Conservation (phyloP, 176 grass and related monocot genomes). For the Poa pratensis region DNA sequence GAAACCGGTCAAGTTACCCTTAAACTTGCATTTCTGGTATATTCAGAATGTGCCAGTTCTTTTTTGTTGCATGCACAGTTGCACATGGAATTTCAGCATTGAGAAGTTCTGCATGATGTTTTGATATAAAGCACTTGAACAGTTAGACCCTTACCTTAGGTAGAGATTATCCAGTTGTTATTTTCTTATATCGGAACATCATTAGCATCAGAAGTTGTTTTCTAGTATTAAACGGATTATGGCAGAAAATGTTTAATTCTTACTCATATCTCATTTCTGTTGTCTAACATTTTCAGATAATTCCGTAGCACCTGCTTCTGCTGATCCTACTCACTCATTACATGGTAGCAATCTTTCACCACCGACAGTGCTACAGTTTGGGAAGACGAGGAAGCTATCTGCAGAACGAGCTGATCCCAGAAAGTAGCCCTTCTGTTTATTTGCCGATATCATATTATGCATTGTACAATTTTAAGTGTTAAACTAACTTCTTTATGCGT, state of each 20-base stretch:
- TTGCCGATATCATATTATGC: constrained; percentile 20
- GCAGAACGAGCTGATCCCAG: constrained; percentile 78
- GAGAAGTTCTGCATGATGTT: neutral
- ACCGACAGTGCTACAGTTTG: constrained; percentile 82
- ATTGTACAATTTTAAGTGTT: constrained; percentile 14
- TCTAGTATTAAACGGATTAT: neutral
- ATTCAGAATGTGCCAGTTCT: neutral
- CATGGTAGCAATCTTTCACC: constrained; percentile 66
- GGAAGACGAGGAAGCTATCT: constrained; percentile 89
- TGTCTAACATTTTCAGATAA: constrained; percentile 39
- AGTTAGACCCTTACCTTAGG: neutral
- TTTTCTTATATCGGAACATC: neutral
- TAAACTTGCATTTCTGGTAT: neutral
- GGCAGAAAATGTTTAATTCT: constrained; percentile 5
- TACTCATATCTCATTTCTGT: constrained; percentile 11
- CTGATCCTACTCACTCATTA: constrained; percentile 63
- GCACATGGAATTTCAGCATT: neutral
- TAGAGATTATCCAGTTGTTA: neutral
- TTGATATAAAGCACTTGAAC: neutral
- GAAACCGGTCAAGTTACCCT: neutral
- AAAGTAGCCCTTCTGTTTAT: constrained; percentile 62
- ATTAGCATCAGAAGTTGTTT: neutral
- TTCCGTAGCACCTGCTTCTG: constrained; percentile 61
- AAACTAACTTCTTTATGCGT: constrained; percentile 34
- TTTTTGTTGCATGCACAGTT: neutral